Evolutionary conservation across 495 filamentous ascomycete genomes (phyloP), one percentile per base, ranked within the genome.

Genomic region (Neurospora sp.): DNA sequence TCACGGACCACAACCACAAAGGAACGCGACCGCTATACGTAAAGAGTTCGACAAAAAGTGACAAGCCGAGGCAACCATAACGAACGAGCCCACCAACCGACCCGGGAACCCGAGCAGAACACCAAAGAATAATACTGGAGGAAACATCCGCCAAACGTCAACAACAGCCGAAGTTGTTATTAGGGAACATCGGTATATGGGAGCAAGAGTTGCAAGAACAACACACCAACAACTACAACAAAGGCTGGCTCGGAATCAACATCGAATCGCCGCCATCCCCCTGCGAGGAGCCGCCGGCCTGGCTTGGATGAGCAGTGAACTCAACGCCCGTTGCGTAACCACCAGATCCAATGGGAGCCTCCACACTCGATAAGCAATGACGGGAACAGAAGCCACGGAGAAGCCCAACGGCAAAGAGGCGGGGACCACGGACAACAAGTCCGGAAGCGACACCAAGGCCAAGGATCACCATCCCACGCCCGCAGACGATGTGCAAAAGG

Each of bases 321-420:
- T 83, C 80, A 82, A 85, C 79, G 80, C 79, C 79, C 81, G 80
- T 81, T 85, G 85, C 85, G 83, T 85, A 83, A 86, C 85, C 79
- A 77, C 78, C 78, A 78, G 79, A 76, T 76, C 85, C 85, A 86
- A 86, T 86, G 85, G 81, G 83, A 83, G 75, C 79, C 76, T 76
- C 70, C 31, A 66, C 14, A 75, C 78, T 76, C 77, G 79, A 75
- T 81, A 79, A 75, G 76, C 79, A 81, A 78, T 81, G 80, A 78
- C 77, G 78, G 79, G 77, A 78, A 77, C 72, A 76, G 80, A 80
- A 83, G 81, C 78, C 75, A 85, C 85, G 84, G 85, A 84, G 80
- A 82, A 83, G 79, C 83, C 83, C 77, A 83, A 81, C 77, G 81
- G 82, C 74, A 84, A 80, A 79, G 86, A 87, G 82, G 81, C 27